Percentiles rank a stretch among this genome's conserved stretches.
These are phyloP conservation scores for Penicillium sp. DNA, from an alignment of 2,329 filamentous ascomycete species.

Conservation along the genomic window DNA sequence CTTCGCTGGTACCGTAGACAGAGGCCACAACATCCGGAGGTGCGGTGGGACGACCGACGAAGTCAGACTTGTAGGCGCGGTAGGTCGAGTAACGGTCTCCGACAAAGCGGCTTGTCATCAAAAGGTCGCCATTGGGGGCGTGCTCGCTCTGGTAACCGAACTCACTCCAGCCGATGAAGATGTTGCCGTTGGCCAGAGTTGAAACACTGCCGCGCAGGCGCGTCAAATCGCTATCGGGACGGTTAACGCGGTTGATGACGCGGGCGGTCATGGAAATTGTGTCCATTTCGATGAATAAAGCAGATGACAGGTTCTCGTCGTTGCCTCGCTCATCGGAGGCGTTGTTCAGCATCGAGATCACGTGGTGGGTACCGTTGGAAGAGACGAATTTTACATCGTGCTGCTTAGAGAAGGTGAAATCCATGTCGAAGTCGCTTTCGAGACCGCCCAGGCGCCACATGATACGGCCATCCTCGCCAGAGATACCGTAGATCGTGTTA, in stretches of 20 bases:
- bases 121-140: constrained; percentile 31
- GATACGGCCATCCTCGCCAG: constrained; percentile 35
- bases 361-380: constrained; percentile 28
- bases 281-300: constrained; percentile 34
- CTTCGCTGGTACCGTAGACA: constrained; percentile 27
- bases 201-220: constrained; percentile 38
- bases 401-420: constrained; percentile 39
- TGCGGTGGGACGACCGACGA: constrained; percentile 32
- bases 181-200: constrained; percentile 36
- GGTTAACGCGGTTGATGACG: constrained; percentile 29
- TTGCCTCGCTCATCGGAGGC: constrained; percentile 31
- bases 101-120: constrained; percentile 39
- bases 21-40: constrained; percentile 35
- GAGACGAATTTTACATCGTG: constrained; percentile 38
- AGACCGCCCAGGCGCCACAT: constrained; percentile 42
- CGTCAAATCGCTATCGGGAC: constrained; percentile 36
- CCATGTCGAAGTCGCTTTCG: constrained; percentile 29
- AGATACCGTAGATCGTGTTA: constrained; percentile 40
- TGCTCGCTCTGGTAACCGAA: constrained; percentile 38
- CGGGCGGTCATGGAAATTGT: constrained; percentile 30
- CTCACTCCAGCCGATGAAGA: constrained; percentile 39
- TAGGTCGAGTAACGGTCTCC: constrained; percentile 39
- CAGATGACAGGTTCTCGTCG: constrained; percentile 30
- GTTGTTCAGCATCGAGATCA: constrained; percentile 37
- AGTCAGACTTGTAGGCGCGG: constrained; percentile 41